Evolutionary conservation across 176 grass and related monocot species (phyloP).

Genomic region (Microstegium vimineum): DNA sequence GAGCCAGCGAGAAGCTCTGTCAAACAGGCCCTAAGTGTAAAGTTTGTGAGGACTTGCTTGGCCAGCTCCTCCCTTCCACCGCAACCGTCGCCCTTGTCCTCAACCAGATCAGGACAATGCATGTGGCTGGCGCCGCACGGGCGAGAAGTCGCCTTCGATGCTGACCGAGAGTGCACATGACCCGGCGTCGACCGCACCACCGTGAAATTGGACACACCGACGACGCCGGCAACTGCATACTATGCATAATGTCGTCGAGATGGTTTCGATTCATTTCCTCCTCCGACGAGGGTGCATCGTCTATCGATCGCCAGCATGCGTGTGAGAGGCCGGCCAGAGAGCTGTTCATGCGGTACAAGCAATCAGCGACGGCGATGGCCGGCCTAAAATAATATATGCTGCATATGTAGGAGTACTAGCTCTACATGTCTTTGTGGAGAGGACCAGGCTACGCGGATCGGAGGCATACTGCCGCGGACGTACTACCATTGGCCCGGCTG

Average conservation of each 20-base stretch:
- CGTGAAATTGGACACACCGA: background rate
- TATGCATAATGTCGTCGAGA: background rate
- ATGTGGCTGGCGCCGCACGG: background rate
- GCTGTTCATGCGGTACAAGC: background rate
- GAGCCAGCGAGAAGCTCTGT: no score
- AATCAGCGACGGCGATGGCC: background rate
- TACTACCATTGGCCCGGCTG: background rate
- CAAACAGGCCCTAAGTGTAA: no score
- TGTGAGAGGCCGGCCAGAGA: background rate
- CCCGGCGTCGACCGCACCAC: background rate
- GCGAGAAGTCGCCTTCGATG: constrained; percentile 14
- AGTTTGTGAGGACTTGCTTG: background rate
- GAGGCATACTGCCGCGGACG: background rate
- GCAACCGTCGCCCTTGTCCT: background rate
- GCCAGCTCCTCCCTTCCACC: background rate
- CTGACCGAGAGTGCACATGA: constrained; percentile 2
- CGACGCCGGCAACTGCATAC: no score
- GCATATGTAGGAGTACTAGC: background rate
- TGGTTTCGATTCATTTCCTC: background rate
- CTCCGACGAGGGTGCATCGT: background rate
- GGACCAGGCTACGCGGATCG: background rate
- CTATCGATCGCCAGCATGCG: background rate
- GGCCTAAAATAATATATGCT: constrained; percentile 13
- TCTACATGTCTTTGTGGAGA: background rate
- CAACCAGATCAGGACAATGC: background rate